These are phyloP conservation scores for Citeromyces nyonsensis DNA, from an alignment of 805 yeast genomes.

Conservation along the genomic window DNA sequence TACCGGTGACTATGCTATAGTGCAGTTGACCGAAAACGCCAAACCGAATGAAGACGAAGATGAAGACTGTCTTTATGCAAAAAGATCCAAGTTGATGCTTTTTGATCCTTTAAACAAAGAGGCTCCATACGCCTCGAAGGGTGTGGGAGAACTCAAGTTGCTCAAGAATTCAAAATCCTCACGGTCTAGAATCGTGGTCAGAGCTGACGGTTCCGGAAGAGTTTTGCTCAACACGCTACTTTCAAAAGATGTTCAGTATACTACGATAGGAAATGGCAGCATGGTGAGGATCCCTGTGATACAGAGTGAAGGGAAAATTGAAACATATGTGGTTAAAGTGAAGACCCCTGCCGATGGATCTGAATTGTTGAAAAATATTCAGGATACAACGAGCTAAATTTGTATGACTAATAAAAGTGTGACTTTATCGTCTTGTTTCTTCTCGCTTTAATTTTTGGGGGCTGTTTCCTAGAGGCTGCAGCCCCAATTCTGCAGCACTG, in stretches of 20 bases:
- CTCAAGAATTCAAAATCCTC: conserved; percentile 42
- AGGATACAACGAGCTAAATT: conserved; percentile 1
- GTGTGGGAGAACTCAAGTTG: conserved; percentile 74
- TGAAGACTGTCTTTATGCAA: conserved; percentile 47
- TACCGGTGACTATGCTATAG: conserved; percentile 30
- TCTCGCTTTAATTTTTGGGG: too few species aligned
- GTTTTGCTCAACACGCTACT: conserved; percentile 59
- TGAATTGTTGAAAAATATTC: conserved; percentile 22
- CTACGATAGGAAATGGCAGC: conserved; percentile 47
- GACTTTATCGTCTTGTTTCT: background rate
- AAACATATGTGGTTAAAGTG: conserved; percentile 59
- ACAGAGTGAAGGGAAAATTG: conserved; percentile 29
- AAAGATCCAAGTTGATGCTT: conserved; percentile 58
- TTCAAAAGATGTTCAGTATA: conserved; percentile 40
- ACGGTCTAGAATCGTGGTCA: conserved; percentile 57
- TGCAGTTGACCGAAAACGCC: conserved; percentile 30
- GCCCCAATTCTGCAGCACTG: too few species aligned
- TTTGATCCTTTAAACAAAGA: conserved; percentile 32
- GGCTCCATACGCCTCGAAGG: conserved; percentile 42
- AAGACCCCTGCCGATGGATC: conserved; percentile 62
- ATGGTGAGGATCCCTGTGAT: conserved; percentile 54
- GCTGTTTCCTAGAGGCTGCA: too few species aligned
- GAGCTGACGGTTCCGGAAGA: conserved; percentile 74
- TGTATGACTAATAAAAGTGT: conserved; percentile 1
- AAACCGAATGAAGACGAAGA: conserved; percentile 75